Percentiles rank a stretch among this genome's conserved stretches.
Conservation (phyloP, 768 basidiomycete genomes). For the Jaapia argillacea region DNA sequence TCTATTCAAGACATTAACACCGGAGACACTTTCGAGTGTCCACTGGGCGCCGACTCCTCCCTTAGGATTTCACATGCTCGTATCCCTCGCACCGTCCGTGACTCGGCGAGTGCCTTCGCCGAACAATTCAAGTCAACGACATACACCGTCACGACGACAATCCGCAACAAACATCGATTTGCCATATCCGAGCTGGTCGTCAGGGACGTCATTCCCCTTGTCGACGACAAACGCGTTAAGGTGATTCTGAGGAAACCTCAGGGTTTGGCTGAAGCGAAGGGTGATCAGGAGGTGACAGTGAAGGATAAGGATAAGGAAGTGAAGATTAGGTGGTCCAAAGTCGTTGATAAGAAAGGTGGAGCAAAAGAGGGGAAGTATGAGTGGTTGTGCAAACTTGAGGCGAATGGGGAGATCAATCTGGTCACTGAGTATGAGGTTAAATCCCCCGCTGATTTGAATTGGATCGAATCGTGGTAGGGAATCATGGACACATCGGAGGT, state of each 20-base stretch:
- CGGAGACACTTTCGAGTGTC: conserved; percentile 40
- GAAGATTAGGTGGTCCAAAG: conserved; percentile 18
- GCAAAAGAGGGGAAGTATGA: conserved; percentile 47
- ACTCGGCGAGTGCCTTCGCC: conserved; percentile 29
- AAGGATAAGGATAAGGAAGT: conserved; percentile 16
- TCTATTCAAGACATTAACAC: conserved; percentile 29
- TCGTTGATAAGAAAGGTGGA: conserved; percentile 30
- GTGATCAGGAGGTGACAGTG: conserved; percentile 26
- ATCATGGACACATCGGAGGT: no score
- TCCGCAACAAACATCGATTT: conserved; percentile 39
- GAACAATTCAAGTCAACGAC: conserved; percentile 34
- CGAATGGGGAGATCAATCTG: conserved; percentile 32
- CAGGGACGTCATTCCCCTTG: conserved; percentile 33
- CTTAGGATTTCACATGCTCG: conserved; percentile 30
- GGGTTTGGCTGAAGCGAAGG: conserved; percentile 33
- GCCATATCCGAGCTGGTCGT: conserved; percentile 33
- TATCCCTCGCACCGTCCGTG: conserved; percentile 24
- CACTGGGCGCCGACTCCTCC: conserved; percentile 32
- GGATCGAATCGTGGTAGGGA: no score
- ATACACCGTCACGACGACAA: conserved; percentile 26
- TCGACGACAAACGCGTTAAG: conserved; percentile 21
- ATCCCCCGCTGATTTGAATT: conserved; percentile 25
- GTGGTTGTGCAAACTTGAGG: conserved; percentile 37
- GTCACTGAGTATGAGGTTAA: conserved; percentile 45
- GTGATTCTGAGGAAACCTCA: conserved; percentile 37